Percentiles rank a stretch among this genome's conserved stretches.
Conservation (phyloP, 2,329 filamentous ascomycete genomes). For the Colletotrichum coccodes region DNA sequence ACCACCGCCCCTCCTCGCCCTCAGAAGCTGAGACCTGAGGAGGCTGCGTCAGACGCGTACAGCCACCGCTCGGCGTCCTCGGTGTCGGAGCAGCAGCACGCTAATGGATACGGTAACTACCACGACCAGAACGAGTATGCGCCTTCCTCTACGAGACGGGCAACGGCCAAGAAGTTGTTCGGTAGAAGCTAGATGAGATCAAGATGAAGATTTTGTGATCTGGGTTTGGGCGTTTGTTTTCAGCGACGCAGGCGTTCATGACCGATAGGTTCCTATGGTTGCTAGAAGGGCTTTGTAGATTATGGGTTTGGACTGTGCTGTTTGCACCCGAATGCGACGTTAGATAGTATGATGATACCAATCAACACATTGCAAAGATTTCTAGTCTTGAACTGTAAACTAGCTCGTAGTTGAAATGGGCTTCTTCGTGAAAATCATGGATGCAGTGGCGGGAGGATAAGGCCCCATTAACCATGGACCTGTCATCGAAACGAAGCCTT, state of each 20-base stretch:
- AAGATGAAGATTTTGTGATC: background rate
- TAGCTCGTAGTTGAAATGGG: too few species aligned
- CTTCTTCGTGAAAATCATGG: too few species aligned
- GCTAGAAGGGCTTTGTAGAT: background rate
- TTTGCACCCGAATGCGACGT: background rate
- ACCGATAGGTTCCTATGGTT: too few species aligned
- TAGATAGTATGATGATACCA: background rate
- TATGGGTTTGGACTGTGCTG: background rate
- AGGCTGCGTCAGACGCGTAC: conserved; percentile 23
- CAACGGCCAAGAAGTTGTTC: conserved; percentile 33
- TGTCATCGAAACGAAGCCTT: too few species aligned
- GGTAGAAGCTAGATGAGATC: conserved; percentile 20
- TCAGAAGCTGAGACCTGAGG: conserved; percentile 43
- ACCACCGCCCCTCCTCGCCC: conserved; percentile 44
- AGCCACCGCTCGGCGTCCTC: conserved; percentile 11
- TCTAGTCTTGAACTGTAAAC: too few species aligned
- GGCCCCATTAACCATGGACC: too few species aligned
- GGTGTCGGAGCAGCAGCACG: conserved; percentile 16
- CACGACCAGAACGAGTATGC: conserved; percentile 17
- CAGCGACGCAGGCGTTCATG: background rate
- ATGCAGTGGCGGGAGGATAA: too few species aligned
- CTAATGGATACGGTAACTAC: conserved; percentile 24
- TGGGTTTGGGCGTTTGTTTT: background rate
- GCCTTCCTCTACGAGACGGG: conserved; percentile 22
- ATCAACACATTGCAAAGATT: background rate